Percentiles rank a stretch among this genome's conserved stretches.
phyloP scores from a whole-genome alignment of 1,284 basidiomycete species.

The Rhodotorula sp. region DNA sequence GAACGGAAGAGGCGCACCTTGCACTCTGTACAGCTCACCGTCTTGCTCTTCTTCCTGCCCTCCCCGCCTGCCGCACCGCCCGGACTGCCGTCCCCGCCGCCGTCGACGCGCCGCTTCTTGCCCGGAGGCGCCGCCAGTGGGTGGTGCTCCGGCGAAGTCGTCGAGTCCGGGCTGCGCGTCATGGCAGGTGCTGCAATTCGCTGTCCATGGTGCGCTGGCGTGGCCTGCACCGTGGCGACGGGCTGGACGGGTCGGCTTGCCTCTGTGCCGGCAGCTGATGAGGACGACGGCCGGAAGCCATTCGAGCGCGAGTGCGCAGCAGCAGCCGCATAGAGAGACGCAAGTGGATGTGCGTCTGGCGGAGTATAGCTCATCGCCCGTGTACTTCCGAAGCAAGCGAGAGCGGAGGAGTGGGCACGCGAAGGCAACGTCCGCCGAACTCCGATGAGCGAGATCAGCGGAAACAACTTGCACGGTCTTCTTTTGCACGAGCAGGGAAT shows the following conservation, averaged over 20 bases:
- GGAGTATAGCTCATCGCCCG: neutral
- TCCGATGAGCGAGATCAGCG: neutral
- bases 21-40: constrained; percentile 20
- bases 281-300: neutral
- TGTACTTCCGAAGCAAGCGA: neutral
- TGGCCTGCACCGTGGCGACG: neutral
- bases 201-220: neutral
- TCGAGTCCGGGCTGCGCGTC: constrained; percentile 4
- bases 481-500: neutral
- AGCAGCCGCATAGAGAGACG: neutral
- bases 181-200: neutral
- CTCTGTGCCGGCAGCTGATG: no score
- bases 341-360: constrained; percentile 4
- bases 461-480: neutral
- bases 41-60: constrained; percentile 7
- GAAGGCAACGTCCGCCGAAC: neutral
- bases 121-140: neutral
- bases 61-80: neutral
- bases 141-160: neutral
- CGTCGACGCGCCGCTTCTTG: neutral
- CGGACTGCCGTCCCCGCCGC: neutral
- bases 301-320: neutral
- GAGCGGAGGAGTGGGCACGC: neutral
- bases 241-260: no score
- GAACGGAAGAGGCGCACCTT: constrained; percentile 21